phyloP scores from a whole-genome alignment of 345 rosid species.

The Eutrema heterophyllum region DNA sequence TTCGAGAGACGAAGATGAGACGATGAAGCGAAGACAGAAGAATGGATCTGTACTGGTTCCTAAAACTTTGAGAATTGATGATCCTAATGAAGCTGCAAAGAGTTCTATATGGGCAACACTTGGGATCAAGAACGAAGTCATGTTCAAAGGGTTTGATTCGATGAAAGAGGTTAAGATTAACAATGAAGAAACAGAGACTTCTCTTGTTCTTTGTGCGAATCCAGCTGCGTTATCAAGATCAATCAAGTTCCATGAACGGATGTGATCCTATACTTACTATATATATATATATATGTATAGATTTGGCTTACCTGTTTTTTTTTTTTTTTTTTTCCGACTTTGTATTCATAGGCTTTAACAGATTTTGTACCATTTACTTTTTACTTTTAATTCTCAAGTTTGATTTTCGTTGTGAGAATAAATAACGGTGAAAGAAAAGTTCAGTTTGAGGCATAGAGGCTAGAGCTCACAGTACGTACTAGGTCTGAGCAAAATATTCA shows the following conservation, averaged over 20 bases:
- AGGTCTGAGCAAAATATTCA: no score
- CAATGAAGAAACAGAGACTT: slow-evolving; percentile 32
- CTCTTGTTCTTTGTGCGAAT: slow-evolving; percentile 51
- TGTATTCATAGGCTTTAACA: background rate
- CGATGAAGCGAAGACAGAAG: slow-evolving; percentile 24
- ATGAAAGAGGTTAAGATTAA: slow-evolving; percentile 39
- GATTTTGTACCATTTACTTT: slow-evolving; percentile 3
- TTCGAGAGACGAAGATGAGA: slow-evolving; percentile 41
- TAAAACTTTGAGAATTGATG: slow-evolving; percentile 66
- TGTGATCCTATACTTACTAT: slow-evolving; percentile 21
- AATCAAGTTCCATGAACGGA: slow-evolving; percentile 54
- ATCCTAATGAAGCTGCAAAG: slow-evolving; percentile 67
- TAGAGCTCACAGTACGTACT: no score
- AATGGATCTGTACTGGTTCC: slow-evolving; percentile 57
- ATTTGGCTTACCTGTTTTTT: background rate
- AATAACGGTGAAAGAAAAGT: background rate
- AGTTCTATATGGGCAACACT: slow-evolving; percentile 76
- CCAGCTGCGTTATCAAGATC: slow-evolving; percentile 93
- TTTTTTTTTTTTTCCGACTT: background rate
- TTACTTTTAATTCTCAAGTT: background rate
- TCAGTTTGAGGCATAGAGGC: background rate
- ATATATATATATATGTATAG: background rate
- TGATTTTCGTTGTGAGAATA: slow-evolving; percentile 1
- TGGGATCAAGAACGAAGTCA: slow-evolving; percentile 52
- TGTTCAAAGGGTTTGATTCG: slow-evolving; percentile 52